These are phyloP conservation scores for Penicillium parvum DNA, from an alignment of 495 filamentous ascomycete species.

Conservation along the genomic window DNA sequence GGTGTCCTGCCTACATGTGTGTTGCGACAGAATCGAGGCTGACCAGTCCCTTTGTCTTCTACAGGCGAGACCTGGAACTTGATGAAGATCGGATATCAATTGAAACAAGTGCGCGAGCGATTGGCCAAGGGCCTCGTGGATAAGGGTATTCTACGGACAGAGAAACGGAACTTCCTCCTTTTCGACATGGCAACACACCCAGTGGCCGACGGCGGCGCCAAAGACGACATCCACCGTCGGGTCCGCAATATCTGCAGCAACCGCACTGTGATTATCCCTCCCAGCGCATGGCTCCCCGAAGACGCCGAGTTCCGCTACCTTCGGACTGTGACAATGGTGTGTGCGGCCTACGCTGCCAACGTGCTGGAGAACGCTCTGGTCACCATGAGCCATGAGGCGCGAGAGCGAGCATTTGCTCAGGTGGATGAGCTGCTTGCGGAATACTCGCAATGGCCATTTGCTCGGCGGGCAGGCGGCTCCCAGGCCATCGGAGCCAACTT, in stretches of 20 bases:
- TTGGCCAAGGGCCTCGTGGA: constrained; percentile 97
- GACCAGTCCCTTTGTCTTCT: constrained; percentile 16
- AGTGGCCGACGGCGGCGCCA: constrained; percentile 94
- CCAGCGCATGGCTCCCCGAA: constrained; percentile 82
- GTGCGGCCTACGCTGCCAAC: constrained; percentile 96
- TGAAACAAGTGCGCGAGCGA: constrained; percentile 97
- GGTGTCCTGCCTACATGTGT: neutral
- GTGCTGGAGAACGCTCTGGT: constrained; percentile 96
- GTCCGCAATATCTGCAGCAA: constrained; percentile 91
- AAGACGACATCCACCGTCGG: constrained; percentile 90
- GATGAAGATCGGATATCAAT: constrained; percentile 99
- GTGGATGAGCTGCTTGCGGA: constrained; percentile 94
- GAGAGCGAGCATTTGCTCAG: constrained; percentile 92
- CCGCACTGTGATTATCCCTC: constrained; percentile 84
- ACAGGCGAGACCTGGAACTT: constrained; percentile 98
- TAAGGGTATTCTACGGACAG: constrained; percentile 96
- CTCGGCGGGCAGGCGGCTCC: constrained; percentile 65
- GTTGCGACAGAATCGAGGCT: constrained; percentile 1
- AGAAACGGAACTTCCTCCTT: constrained; percentile 98
- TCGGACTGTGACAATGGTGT: constrained; percentile 91
- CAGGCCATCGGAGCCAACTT: constrained; percentile 88
- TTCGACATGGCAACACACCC: constrained; percentile 99
- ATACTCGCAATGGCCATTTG: constrained; percentile 97
- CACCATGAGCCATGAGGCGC: constrained; percentile 86
- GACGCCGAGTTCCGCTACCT: constrained; percentile 89